A percentile compares a stretch with the other conserved stretches of the same genome.
These are phyloP conservation scores for Coemansia furcata DNA, from an alignment of 192 early-diverging fungal species.

Conservation along the genomic window DNA sequence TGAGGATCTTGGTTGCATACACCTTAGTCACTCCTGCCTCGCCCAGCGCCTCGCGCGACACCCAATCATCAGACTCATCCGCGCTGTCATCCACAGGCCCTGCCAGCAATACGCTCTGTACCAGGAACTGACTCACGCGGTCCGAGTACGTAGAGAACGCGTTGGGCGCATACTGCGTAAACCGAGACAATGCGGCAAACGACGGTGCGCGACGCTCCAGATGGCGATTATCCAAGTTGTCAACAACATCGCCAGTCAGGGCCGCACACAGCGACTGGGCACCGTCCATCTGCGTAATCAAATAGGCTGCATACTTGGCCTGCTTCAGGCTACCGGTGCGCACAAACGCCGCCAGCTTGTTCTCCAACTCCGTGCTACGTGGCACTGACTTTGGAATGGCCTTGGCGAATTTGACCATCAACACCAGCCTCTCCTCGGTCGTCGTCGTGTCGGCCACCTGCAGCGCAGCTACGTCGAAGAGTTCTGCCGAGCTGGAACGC, in stretches of 20 bases:
- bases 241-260: constrained; percentile 52
- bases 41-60: constrained; percentile 59
- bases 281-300: constrained; percentile 63
- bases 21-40: constrained; percentile 29
- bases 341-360: constrained; percentile 51
- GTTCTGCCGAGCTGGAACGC: constrained; percentile 24
- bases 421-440: constrained; percentile 30
- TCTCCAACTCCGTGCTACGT: constrained; percentile 24
- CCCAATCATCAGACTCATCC: constrained; percentile 56
- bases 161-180: constrained; percentile 58
- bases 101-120: constrained; percentile 50
- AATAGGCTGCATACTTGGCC: constrained; percentile 68
- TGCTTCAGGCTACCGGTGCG: constrained; percentile 59
- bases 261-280: constrained; percentile 48
- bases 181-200: constrained; percentile 60
- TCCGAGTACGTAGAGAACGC: constrained; percentile 57
- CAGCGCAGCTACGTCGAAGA: constrained; percentile 38
- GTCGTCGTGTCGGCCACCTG: background rate
- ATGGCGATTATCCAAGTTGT: constrained; percentile 26
- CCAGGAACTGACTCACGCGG: constrained; percentile 56
- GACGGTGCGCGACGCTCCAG: constrained; percentile 27
- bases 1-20: constrained; percentile 57
- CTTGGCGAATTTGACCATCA: constrained; percentile 73
- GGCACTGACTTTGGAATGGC: constrained; percentile 57
- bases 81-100: background rate